A percentile compares a stretch with the other conserved stretches of the same genome.
Evolutionary conservation across 2,329 filamentous ascomycete species (phyloP).

Genomic region (Claviceps paspali): DNA sequence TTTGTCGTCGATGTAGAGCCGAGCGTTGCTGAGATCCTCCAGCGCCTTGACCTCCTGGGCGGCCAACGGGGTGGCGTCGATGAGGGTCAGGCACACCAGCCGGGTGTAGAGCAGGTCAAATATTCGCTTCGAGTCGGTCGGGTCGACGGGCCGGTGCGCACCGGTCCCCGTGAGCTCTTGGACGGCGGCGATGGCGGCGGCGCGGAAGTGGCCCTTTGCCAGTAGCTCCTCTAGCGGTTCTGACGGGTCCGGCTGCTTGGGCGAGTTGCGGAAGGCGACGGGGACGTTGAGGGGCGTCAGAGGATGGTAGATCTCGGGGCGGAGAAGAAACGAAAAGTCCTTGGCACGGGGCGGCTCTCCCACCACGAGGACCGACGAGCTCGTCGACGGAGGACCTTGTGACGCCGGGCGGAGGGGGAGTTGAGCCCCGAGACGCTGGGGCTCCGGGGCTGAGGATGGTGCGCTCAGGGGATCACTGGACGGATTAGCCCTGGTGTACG

Average conservation of each 20-base stretch:
- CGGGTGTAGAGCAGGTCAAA: constrained; percentile 69
- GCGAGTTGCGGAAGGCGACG: constrained; percentile 51
- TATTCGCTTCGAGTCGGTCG: constrained; percentile 48
- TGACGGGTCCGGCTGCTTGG: constrained; percentile 45
- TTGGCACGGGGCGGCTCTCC: constrained; percentile 26
- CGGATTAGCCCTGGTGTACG: too few relatives aligned
- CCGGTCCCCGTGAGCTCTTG: constrained; percentile 40
- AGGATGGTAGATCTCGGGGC: constrained; percentile 70
- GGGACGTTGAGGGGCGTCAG: constrained; percentile 49
- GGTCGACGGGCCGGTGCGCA: constrained; percentile 26
- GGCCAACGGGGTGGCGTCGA: constrained; percentile 55
- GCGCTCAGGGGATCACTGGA: constrained; percentile 4
- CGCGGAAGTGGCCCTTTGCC: constrained; percentile 60
- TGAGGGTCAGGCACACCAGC: constrained; percentile 66
- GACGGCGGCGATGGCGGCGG: constrained; percentile 55
- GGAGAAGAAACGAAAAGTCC: constrained; percentile 68
- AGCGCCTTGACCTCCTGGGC: constrained; percentile 50
- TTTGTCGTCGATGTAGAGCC: constrained; percentile 39
- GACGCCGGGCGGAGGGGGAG: constrained; percentile 11
- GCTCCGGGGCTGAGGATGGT: constrained; percentile 5
- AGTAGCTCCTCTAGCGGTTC: constrained; percentile 56
- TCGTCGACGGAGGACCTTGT: constrained; percentile 6
- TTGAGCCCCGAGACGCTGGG: constrained; percentile 3
- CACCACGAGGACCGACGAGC: constrained; percentile 15
- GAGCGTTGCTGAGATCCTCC: constrained; percentile 42